Base-by-base conservation (phyloP, 495 filamentous ascomycete species). In the Cercophora newfieldiana region DNA sequence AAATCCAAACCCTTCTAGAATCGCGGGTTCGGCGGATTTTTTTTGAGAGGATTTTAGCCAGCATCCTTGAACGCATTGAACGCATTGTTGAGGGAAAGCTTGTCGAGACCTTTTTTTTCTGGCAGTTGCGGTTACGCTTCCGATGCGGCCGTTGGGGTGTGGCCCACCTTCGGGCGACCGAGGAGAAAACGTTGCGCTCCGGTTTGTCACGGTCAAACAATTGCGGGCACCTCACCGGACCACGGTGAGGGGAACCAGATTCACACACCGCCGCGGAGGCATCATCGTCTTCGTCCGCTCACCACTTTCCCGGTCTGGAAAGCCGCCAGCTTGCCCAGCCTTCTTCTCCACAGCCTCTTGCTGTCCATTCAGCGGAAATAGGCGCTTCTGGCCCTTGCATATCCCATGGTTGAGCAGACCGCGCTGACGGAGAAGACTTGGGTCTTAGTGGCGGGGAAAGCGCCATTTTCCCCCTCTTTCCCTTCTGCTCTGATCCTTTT, bases 1-100 rank as follows among this genome's bases (percentile, higher is more conserved):
- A 44, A 44, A 44, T 44, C 37, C 37, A 44, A 44, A 16, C 25
- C 21, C 53, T 63, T 63, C 61, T 63, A 63, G 61, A 63, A 63
- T 22, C 19, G 33, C 26, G 59, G 54, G 21, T 12, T 30, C 47
- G 59, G 59, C 22, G 44, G 29, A 28, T 61, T 48, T 33, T 44
- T 14, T 14, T 44, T 44, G 37, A 44, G 37, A 44, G 37, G 33
- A 48, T n/a, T 60, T 61, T 61, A 61, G 59, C 44, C 59, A 49
- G 37, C 59, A 49, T 37, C 57, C 33, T 33, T 25, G 29, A 12
- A 30, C 10, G 16, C 1, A 22, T 14, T 3, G 21, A 26, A 14
- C 8, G 50, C 50, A 24, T 53, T 53, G 19, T 53, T 53, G 21
- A 53, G 50, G 50, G 54, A 26, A 22, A n/a, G 18, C 21, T 57